Conservation (phyloP, 2,329 filamentous ascomycete genomes). For the Monilinia aucupariae region DNA sequence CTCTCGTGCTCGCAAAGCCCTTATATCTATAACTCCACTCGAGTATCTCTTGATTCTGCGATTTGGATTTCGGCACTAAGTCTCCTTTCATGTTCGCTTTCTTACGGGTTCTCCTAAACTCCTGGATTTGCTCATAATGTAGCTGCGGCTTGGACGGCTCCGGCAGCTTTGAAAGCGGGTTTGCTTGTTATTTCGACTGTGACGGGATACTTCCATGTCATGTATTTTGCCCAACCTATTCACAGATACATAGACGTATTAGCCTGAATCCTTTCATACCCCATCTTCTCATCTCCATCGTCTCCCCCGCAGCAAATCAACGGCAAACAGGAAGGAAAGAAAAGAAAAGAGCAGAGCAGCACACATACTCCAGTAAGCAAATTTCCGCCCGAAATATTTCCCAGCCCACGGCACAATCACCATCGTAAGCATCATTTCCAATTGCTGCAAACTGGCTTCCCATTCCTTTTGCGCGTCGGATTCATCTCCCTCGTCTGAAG, state of each 20-base stretch:
- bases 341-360: neutral
- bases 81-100: neutral
- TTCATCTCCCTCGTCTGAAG: conserved; percentile 42
- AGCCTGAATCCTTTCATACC: neutral
- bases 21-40: neutral
- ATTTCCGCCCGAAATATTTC: conserved; percentile 91
- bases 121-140: conserved; percentile 23
- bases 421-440: conserved; percentile 91
- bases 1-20: neutral
- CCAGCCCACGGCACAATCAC: conserved; percentile 88
- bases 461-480: conserved; percentile 92
- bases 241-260: neutral
- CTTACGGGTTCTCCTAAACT: neutral
- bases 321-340: too few relatives aligned
- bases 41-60: neutral
- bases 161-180: conserved; percentile 56
- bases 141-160: conserved; percentile 54
- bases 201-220: conserved; percentile 89
- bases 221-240: conserved; percentile 83
- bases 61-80: neutral
- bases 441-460: conserved; percentile 87
- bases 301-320: neutral
- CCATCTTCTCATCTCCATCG: neutral
- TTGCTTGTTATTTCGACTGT: conserved; percentile 64
- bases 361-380: conserved; percentile 87